Conservation (phyloP, 108 stramenopile species). For the Licmophora abbreviata region DNA sequence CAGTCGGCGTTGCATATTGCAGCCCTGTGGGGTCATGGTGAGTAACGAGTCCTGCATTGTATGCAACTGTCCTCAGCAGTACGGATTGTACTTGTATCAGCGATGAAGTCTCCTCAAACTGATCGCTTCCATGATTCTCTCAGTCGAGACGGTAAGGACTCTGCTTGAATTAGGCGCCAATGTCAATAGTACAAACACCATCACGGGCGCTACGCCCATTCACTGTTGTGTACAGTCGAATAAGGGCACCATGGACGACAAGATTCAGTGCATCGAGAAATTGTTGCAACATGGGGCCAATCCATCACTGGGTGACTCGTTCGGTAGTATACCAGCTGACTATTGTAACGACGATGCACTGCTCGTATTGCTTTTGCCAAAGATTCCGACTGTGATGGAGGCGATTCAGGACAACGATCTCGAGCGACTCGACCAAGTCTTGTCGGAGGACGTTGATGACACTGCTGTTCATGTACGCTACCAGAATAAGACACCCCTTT, state of each 20-base stretch:
- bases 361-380: conserved; percentile 1
- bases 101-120: no score
- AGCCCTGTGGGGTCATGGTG: conserved; percentile 56
- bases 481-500: conserved; percentile 2
- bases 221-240: conserved; percentile 50
- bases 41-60: conserved; percentile 2
- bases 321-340: conserved; percentile 28
- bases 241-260: conserved; percentile 20
- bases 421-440: neutral
- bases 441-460: neutral
- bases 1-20: conserved; percentile 74
- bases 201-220: conserved; percentile 56
- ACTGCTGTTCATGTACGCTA: neutral
- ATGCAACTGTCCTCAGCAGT: neutral
- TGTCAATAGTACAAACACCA: conserved; percentile 34
- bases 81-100: no score
- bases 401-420: neutral
- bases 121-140: no score
- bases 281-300: conserved; percentile 44
- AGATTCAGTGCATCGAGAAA: conserved; percentile 27
- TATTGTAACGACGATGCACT: conserved; percentile 7
- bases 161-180: conserved; percentile 46
- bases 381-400: conserved; percentile 1
- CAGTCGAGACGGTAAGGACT: conserved; percentile 32
- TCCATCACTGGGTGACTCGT: conserved; percentile 23